Conservation (phyloP, 805 yeast species). For the Ogataea saltuana region DNA sequence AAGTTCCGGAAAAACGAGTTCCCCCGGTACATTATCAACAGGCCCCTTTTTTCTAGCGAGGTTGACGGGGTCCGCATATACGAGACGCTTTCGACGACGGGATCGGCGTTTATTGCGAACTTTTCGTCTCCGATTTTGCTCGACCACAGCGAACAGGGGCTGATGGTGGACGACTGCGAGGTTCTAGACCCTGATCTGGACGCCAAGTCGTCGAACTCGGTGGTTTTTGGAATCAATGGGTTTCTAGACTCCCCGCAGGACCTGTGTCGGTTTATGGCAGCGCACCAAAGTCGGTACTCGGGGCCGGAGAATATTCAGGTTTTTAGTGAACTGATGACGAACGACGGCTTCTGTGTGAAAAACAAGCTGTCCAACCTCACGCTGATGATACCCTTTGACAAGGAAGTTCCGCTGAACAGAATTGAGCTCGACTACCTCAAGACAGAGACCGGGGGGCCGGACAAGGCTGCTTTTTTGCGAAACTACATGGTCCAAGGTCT, state of each 20-base stretch:
- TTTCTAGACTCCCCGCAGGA: constrained; percentile 40
- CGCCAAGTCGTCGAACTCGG: constrained; percentile 64
- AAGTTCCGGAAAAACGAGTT: constrained; percentile 21
- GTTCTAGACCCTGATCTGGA: constrained; percentile 57
- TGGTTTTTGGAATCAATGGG: constrained; percentile 62
- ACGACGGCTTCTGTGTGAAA: constrained; percentile 23
- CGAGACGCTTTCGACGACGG: constrained; percentile 25
- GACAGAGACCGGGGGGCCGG: constrained; percentile 33
- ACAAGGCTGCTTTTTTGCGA: constrained; percentile 29
- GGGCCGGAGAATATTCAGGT: constrained; percentile 18
- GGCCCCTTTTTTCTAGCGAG: constrained; percentile 32
- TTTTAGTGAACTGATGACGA: constrained; percentile 23
- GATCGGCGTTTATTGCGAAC: constrained; percentile 21
- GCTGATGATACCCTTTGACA: constrained; percentile 48
- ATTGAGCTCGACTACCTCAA: constrained; percentile 48
- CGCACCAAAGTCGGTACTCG: constrained; percentile 17
- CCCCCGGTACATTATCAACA: constrained; percentile 38
- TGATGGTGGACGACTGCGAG: constrained; percentile 43
- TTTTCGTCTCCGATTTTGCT: constrained; percentile 36
- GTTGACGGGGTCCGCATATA: constrained; percentile 32
- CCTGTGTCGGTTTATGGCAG: constrained; percentile 39
- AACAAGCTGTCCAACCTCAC: constrained; percentile 40
- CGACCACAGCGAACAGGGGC: constrained; percentile 33
- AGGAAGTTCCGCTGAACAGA: constrained; percentile 36
- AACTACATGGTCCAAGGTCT: constrained; percentile 43